Conservation (phyloP, 768 basidiomycete genomes). For the Mycena galopus region DNA sequence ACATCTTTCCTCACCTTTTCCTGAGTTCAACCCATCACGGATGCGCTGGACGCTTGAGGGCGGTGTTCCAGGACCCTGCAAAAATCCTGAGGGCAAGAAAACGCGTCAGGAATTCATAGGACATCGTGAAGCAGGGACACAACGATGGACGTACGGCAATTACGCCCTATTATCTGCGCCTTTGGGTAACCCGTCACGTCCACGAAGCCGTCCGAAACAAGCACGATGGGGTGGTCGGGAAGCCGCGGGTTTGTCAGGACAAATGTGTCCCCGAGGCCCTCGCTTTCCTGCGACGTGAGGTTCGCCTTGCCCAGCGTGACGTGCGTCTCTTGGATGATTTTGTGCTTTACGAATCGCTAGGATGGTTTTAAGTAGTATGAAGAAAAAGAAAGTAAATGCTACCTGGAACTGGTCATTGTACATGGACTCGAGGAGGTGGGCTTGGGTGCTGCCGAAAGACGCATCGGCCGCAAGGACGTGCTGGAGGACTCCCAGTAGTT, state of each 20-base stretch:
- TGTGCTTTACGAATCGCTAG: slow-evolving; percentile 35
- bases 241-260: slow-evolving; percentile 37
- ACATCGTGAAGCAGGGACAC: not conserved
- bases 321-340: slow-evolving; percentile 36
- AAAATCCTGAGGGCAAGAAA: slow-evolving; percentile 16
- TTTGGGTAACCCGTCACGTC: slow-evolving; percentile 33
- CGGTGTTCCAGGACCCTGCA: slow-evolving; percentile 35
- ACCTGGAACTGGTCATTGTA: slow-evolving; percentile 36
- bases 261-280: slow-evolving; percentile 34
- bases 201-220: slow-evolving; percentile 35
- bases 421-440: slow-evolving; percentile 27
- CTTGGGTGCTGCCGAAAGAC: slow-evolving; percentile 15
- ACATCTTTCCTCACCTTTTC: slow-evolving; percentile 12
- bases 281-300: slow-evolving; percentile 23
- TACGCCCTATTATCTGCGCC: slow-evolving; percentile 30
- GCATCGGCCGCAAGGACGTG: slow-evolving; percentile 22
- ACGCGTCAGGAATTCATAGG: not conserved
- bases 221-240: slow-evolving; percentile 35
- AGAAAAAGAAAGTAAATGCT: not conserved
- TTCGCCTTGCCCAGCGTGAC: slow-evolving; percentile 33
- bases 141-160: slow-evolving; percentile 24
- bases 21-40: slow-evolving; percentile 35
- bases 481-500: slow-evolving; percentile 26
- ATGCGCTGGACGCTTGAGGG: slow-evolving; percentile 34
- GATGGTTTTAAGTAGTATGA: not conserved